These are phyloP conservation scores for Nicotiana rustica DNA, from an alignment of 305 asterid species.

Conservation along the genomic window DNA sequence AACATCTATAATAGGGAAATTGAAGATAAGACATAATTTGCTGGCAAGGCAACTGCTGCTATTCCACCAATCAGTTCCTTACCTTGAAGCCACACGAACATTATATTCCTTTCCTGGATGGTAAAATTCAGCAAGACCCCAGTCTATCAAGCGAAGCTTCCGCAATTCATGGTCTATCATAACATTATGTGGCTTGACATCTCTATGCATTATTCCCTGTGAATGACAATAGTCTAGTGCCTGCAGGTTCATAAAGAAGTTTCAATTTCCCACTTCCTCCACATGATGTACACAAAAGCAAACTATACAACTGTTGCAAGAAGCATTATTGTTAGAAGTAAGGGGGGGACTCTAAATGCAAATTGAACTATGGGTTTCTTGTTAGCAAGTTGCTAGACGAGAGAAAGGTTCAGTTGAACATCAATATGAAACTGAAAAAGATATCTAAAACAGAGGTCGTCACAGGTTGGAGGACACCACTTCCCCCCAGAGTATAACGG, in stretches of 20 bases:
- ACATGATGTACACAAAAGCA: neutral
- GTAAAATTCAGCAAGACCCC: slow-evolving; percentile 84
- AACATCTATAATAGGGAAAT: neutral
- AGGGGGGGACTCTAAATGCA: neutral
- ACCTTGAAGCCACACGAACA: slow-evolving; percentile 85
- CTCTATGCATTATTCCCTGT: slow-evolving; percentile 82
- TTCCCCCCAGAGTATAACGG: neutral
- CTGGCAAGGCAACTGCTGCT: slow-evolving; percentile 10
- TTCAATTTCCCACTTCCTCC: slow-evolving; percentile 14
- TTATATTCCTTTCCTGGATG: slow-evolving; percentile 78
- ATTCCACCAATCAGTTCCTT: slow-evolving; percentile 27
- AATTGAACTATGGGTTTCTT: neutral
- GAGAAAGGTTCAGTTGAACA: neutral
- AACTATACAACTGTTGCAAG: slow-evolving; percentile 6
- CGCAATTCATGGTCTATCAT: slow-evolving; percentile 80
- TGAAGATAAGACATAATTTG: neutral
- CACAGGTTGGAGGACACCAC: neutral
- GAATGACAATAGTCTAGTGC: slow-evolving; percentile 78
- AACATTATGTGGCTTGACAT: slow-evolving; percentile 78
- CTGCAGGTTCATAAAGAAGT: slow-evolving; percentile 47
- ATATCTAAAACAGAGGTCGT: neutral
- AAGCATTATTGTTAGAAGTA: slow-evolving; percentile 26
- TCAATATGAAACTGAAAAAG: neutral
- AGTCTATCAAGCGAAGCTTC: slow-evolving; percentile 72
- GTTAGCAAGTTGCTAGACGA: neutral